These are phyloP conservation scores for Licmophora abbreviata DNA, from an alignment of 108 stramenopile species.

Conservation along the genomic window DNA sequence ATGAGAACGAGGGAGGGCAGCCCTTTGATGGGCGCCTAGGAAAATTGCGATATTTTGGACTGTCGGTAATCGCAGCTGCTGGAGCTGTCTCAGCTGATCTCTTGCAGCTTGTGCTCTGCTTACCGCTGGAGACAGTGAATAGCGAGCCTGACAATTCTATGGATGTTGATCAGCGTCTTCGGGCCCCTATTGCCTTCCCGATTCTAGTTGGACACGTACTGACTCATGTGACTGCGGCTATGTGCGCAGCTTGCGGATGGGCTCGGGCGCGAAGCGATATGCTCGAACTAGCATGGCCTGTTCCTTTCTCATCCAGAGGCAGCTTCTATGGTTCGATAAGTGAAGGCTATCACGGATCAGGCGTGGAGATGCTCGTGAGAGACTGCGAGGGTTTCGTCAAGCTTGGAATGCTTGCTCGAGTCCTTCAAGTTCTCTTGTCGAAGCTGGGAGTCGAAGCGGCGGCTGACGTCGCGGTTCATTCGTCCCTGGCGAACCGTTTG, in stretches of 20 bases:
- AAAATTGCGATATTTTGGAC: slow-evolving; percentile 58
- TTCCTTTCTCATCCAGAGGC: slow-evolving; percentile 32
- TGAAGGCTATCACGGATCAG: slow-evolving; percentile 7
- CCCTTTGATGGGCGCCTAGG: slow-evolving; percentile 76
- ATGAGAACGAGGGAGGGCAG: slow-evolving; percentile 58
- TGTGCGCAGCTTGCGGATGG: slow-evolving; percentile 66
- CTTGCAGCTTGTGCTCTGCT: slow-evolving; percentile 65
- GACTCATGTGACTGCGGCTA: slow-evolving; percentile 69
- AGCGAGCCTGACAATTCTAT: slow-evolving; percentile 7
- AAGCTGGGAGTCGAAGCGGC: slow-evolving; percentile 11
- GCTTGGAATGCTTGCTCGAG: slow-evolving; percentile 62
- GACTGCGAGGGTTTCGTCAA: slow-evolving; percentile 64
- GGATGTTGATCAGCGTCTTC: slow-evolving; percentile 4
- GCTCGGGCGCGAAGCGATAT: slow-evolving; percentile 51
- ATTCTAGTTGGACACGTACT: slow-evolving; percentile 66
- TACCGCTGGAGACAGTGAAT: slow-evolving; percentile 30
- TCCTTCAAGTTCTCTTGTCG: slow-evolving; percentile 65
- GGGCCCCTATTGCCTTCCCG: slow-evolving; percentile 72
- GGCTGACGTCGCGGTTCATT: background rate
- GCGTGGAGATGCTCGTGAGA: slow-evolving; percentile 38
- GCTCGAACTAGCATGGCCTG: slow-evolving; percentile 33
- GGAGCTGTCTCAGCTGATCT: slow-evolving; percentile 73
- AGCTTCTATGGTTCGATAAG: slow-evolving; percentile 10
- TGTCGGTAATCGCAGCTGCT: slow-evolving; percentile 69
- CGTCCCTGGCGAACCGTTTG: too few relatives aligned